Base-by-base conservation (phyloP, 1,284 basidiomycete genomes). In the Boletus semigastroideus region DNA sequence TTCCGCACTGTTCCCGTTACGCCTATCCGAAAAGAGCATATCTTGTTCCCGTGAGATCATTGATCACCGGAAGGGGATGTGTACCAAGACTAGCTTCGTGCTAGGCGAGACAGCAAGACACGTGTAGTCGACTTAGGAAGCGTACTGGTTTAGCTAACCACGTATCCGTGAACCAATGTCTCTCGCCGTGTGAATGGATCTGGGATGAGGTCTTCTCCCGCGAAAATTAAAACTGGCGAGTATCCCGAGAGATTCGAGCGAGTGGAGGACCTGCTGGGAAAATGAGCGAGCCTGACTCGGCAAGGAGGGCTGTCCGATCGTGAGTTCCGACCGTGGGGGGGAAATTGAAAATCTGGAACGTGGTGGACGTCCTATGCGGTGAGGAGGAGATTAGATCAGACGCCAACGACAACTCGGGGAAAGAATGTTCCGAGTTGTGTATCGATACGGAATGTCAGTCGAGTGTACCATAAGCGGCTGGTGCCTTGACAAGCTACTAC, bases 131-230 rank as follows among this genome's bases (percentile, higher is more conserved):
- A 28, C 40, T 46, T 8, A 38, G 52, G 31, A 33, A 34, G 42
- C 16, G 30, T 39, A 25, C 16, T 34, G 17, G 19, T 28, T 58
- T 51, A 33, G 59, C 50, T 47, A 46, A 59, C 46, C 38, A 40
- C 17, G 52, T 52, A 47, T 47, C 42, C 50, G 45, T 43, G 43
- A 43, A 50, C 50, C 34, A 37, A 43, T 33, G 51, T 44, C 44
- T 49, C 51, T 25, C 46, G 51, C 43, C 53, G 53, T 59, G 53
- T 59, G 57, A 68, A 63, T 47, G 48, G 47, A 63, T 55, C 53
- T 42, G 39, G 43, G 25, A 36, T 36, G 9, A 48, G 27, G 17
- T 40, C 65, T 70, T 66, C 68, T 66, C 68, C 65, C 68, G 65
- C 67, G 67, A 66, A 56, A 55, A 65, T 66, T 55, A 40, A 25